Base-by-base conservation (phyloP, 805 yeast species). In the Kazachstania psychrophila region DNA sequence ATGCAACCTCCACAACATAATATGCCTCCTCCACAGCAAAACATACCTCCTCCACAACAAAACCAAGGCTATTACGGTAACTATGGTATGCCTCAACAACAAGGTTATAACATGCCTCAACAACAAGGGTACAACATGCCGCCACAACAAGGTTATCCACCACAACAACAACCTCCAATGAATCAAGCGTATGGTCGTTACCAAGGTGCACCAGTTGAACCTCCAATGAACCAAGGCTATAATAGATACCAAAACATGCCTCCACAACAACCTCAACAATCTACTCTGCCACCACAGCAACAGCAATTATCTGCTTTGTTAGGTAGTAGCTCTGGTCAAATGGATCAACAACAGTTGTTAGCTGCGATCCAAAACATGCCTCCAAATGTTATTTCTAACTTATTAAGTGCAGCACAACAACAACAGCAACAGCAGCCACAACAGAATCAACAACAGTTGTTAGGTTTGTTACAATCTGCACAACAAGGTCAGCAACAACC, bases 361-460 rank as follows among this genome's bases (percentile, higher is more conserved):
- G 39, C 57, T 25, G 60, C 61, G 5, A 47, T 59, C 19, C 62
- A 60, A 42, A 57, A 52, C 32, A 36, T 59, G 16, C 64, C 64
- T 11, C 61, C 63, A 30, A 52, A 52, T 34, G 59, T 58, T 15
- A 55, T 59, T 4, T 49, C 60, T 6, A 52, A 45, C 36, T 39
- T 60, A 26, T 38, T 59, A 14, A 45, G 55, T 6, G 48, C 52
- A 38, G 62, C 62, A 3, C 62, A 60, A 38, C 58, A 57, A 37
- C 61, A 47, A 31, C 58, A 47, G 27, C 52, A 44, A 29, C 54
- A 42, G 17, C 58, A 49, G 30, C 39, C 40, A 15, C 52, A 46
- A 22, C 17, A 14, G 14, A 28, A 14, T 14, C 36, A 31, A 28
- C 60, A 56, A 31, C 56, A 51, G 34, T 37, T 55, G 15, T 33